Evolutionary conservation across 2,329 filamentous ascomycete species (phyloP), one percentile per base, ranked within the genome.

Genomic region (Orbilia blumenaviensis): DNA sequence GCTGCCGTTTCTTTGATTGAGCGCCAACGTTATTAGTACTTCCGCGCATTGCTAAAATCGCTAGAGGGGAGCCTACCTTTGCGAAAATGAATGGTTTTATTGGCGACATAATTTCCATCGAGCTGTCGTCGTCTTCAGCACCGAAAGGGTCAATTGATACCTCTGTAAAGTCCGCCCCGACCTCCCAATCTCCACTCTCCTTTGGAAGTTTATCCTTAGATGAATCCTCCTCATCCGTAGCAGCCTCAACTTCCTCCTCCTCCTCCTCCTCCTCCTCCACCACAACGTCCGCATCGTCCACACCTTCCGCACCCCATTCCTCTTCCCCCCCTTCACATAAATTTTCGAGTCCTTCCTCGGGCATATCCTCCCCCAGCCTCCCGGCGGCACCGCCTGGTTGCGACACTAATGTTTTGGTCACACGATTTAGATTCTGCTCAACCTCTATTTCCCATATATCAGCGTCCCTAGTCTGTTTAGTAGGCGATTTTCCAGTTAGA

Each of bases 381-480:
- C 1, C 4, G n/a, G n/a, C n/a, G n/a, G n/a, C n/a, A n/a, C 50
- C 14, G 41, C 38, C 12, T 48, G 50, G 14, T n/a, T n/a, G n/a
- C n/a, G 60, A 60, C 2, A 10, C 44, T n/a, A 60, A n/a, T 2
- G 25, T 44, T 38, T 60, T 58, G 21, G 32, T 67, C 5, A 41
- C 36, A 2, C 21, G 62, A 29, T 27, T 44, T 64, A 16, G 80
- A 64, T 16, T 78, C 79, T 60, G 76, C 80, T 79, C 1, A 82
- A 83, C 6, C 83, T 81, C 1, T 81, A 82, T 25, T 83, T 82
- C 4, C 0, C 84, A 87, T 80, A 86, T 86, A 48, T 84, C 85
- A 1, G 86, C 85, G 52, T 87, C 85, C 41, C 84, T 84, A 38
- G 89, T 84, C 29, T 86, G 86, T 18, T 89, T 85, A 0, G 36